Conservation (phyloP, 177 flowering plant species). For the Telopea speciosissima region DNA sequence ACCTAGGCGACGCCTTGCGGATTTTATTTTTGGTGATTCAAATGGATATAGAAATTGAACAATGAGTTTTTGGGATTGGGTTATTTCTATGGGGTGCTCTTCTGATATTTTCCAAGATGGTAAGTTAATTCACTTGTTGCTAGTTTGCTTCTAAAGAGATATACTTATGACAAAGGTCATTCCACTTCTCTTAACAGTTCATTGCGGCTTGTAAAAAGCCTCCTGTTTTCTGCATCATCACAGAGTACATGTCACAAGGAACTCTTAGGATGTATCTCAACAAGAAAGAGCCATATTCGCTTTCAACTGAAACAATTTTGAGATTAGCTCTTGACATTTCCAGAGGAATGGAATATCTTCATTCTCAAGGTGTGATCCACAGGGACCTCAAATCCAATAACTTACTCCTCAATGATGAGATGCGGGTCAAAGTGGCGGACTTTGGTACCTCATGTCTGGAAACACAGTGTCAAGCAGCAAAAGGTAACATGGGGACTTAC, state of each 20-base stretch:
- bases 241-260: conserved; percentile 96
- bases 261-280: conserved; percentile 87
- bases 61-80: no score
- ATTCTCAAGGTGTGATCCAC: conserved; percentile 91
- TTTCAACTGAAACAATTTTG: conserved; percentile 70
- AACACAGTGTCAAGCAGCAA: conserved; percentile 59
- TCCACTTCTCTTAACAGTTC: conserved; percentile 43
- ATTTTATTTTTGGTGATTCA: no score
- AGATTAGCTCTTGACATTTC: conserved; percentile 92
- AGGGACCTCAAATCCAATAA: conserved; percentile 87
- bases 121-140: no score
- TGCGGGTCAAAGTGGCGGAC: conserved; percentile 93
- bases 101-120: no score
- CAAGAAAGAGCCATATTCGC: conserved; percentile 88
- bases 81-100: no score
- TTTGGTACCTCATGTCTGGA: conserved; percentile 92
- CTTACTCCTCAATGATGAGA: conserved; percentile 81
- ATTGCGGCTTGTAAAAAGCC: conserved; percentile 94
- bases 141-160: no score
- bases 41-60: no score
- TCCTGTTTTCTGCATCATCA: conserved; percentile 86
- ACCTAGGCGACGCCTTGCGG: no score
- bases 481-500: conserved; percentile 89
- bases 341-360: conserved; percentile 91
- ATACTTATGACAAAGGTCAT: no score